Conservation (phyloP, 768 basidiomycete species). For the Serendipita indica region DNA sequence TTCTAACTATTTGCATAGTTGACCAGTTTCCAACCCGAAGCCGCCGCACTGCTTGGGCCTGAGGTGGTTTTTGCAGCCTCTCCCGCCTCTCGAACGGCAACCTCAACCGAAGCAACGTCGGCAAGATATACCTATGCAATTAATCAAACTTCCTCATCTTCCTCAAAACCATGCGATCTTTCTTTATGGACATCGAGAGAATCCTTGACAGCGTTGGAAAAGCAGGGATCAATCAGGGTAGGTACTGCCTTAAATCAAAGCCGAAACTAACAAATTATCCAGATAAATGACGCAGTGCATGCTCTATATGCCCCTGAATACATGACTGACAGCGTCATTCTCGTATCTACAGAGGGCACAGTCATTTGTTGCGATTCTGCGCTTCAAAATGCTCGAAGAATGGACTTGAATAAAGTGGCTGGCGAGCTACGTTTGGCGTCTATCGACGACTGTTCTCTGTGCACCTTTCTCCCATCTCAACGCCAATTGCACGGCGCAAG, state of each 20-base stretch:
- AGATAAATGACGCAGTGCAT: background rate
- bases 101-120: background rate
- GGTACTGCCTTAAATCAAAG: background rate
- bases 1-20: background rate
- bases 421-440: no score
- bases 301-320: background rate
- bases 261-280: background rate
- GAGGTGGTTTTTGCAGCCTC: constrained; percentile 2
- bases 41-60: constrained; percentile 2
- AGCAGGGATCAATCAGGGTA: background rate
- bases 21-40: constrained; percentile 7
- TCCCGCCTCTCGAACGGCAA: background rate
- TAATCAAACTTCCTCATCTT: background rate
- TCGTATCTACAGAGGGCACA: background rate
- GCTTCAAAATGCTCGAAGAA: background rate
- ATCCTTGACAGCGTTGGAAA: background rate
- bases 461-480: no score
- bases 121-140: background rate
- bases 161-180: background rate
- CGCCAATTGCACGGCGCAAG: no score
- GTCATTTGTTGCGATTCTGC: background rate
- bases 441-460: no score
- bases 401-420: no score
- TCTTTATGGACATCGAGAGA: background rate
- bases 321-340: background rate